A percentile compares a stretch with the other conserved stretches of the same genome.
These are phyloP conservation scores for Pyrenochaeta sp. DNA, from an alignment of 2,329 filamentous ascomycete species.

Conservation along the genomic window DNA sequence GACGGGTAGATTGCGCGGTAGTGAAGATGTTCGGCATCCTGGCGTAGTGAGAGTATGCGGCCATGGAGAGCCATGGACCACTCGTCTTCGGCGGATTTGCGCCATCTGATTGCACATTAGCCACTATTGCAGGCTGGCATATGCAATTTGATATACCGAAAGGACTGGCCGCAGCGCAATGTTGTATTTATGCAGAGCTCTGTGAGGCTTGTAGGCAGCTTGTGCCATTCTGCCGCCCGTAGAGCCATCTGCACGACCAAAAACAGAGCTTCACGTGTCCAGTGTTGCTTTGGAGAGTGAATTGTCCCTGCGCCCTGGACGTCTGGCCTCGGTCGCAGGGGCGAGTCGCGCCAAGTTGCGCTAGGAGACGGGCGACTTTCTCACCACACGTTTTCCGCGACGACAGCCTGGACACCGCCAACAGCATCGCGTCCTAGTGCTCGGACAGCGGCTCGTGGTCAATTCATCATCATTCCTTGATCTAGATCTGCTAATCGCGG, in stretches of 20 bases:
- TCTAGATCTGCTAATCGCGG: conserved; percentile 25
- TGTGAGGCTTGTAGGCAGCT: conserved; percentile 79
- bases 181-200: conserved; percentile 96
- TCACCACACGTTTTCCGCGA: conserved; percentile 21
- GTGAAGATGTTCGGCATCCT: conserved; percentile 80
- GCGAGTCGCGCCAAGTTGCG: conserved; percentile 24
- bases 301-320: neutral
- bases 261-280: too few species aligned
- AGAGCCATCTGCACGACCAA: conserved; percentile 48
- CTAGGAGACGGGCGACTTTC: conserved; percentile 26
- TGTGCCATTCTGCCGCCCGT: conserved; percentile 80
- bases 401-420: conserved; percentile 16
- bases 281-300: too few species aligned
- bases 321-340: conserved; percentile 13
- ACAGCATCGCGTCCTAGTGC: conserved; percentile 28
- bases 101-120: conserved; percentile 70
- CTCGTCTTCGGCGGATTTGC: conserved; percentile 78
- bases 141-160: conserved; percentile 61
- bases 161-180: conserved; percentile 93
- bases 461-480: conserved; percentile 14
- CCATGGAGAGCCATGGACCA: conserved; percentile 92
- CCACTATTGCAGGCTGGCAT: neutral
- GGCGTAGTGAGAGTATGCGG: conserved; percentile 82
- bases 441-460: conserved; percentile 16
- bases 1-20: conserved; percentile 74